Percentiles rank a stretch among this genome's conserved stretches.
These are phyloP conservation scores for Aspergillus sergii DNA, from an alignment of 2,329 filamentous ascomycete species.

Conservation along the genomic window DNA sequence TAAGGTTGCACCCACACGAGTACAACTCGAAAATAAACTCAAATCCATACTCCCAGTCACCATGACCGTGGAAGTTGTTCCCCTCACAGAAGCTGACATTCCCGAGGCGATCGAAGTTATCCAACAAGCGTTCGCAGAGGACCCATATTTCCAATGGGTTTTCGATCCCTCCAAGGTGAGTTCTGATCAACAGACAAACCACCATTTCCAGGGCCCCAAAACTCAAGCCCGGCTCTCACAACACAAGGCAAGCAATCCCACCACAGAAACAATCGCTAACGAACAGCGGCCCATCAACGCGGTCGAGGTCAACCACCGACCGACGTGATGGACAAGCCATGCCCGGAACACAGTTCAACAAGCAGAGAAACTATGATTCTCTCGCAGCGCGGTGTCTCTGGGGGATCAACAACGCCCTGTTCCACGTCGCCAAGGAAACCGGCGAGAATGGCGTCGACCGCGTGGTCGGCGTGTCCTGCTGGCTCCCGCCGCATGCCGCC, in stretches of 20 bases:
- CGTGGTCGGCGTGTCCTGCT: conserved; percentile 74
- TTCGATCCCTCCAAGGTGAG: conserved; percentile 61
- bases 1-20: background rate
- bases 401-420: conserved; percentile 73
- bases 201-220: background rate
- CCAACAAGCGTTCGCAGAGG: conserved; percentile 66
- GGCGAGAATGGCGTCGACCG: conserved; percentile 31
- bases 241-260: background rate
- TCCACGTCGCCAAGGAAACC: conserved; percentile 69
- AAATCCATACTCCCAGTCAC: background rate
- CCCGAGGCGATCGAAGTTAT: conserved; percentile 66
- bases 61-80: conserved; percentile 59
- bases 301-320: conserved; percentile 13
- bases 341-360: conserved; percentile 54
- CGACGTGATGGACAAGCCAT: background rate
- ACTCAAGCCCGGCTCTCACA: background rate
- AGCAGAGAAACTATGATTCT: conserved; percentile 62
- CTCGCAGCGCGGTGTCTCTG: conserved; percentile 68
- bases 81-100: conserved; percentile 62
- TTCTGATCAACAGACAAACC: conserved; percentile 6
- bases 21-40: background rate
- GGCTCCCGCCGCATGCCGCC: conserved; percentile 62
- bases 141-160: conserved; percentile 70
- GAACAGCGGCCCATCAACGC: conserved; percentile 19
- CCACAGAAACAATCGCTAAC: conserved; percentile 20